Percentiles rank a stretch among this genome's conserved stretches.
Conservation (phyloP, 345 rosid species). For the Lumnitzera racemosa region DNA sequence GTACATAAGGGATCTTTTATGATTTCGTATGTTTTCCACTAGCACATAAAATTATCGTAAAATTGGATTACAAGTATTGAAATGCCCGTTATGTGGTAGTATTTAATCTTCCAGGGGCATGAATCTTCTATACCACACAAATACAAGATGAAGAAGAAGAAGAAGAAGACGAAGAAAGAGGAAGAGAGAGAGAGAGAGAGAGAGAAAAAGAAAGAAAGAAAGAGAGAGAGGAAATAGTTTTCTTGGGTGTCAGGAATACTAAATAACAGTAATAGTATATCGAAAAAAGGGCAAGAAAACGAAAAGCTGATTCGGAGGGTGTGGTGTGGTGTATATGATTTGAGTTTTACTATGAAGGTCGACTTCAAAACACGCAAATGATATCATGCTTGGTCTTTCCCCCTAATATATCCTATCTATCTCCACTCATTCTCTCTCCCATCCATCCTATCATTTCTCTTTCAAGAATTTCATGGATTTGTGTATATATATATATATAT, state of each 20-base stretch:
- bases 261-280: not conserved
- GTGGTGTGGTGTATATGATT: too few relatives aligned
- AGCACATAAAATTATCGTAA: too few relatives aligned
- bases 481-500: too few relatives aligned
- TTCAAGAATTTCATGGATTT: too few relatives aligned
- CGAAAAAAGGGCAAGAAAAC: not conserved
- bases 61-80: too few relatives aligned
- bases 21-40: too few relatives aligned
- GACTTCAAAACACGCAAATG: not conserved
- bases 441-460: not conserved
- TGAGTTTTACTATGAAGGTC: not conserved
- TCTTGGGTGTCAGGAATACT: not conserved
- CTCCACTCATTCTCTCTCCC: conserved; percentile 13
- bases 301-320: not conserved
- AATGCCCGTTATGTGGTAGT: too few relatives aligned
- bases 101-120: too few relatives aligned
- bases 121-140: not conserved
- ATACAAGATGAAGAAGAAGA: not conserved
- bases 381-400: not conserved
- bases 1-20: too few relatives aligned
- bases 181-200: not conserved
- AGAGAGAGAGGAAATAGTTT: not conserved
- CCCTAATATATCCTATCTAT: conserved; percentile 6
- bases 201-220: not conserved
- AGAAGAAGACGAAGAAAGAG: not conserved